Conservation (phyloP, 1,139 yeast genomes). For the Pichia terricola region DNA sequence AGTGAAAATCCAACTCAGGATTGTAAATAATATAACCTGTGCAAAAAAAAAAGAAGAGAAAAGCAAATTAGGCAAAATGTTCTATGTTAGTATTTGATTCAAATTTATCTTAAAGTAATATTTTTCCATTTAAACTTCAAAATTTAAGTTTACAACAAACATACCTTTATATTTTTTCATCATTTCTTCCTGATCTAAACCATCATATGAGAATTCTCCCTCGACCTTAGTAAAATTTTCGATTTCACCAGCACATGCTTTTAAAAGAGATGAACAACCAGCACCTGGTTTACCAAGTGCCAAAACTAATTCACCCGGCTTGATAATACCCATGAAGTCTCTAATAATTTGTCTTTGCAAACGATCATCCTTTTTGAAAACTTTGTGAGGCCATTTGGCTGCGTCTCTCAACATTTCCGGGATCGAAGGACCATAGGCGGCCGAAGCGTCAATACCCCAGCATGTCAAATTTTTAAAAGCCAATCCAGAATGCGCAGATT, state of each 20-base stretch:
- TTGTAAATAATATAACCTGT: slow-evolving; percentile 44
- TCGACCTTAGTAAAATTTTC: slow-evolving; percentile 22
- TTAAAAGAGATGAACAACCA: slow-evolving; percentile 42
- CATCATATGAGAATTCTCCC: slow-evolving; percentile 37
- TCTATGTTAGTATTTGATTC: slow-evolving; percentile 3
- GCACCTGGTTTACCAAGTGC: slow-evolving; percentile 19
- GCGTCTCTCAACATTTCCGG: slow-evolving; percentile 31
- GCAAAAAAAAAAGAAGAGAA: slow-evolving; percentile 2
- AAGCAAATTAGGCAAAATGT: neutral
- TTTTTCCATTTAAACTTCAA: neutral
- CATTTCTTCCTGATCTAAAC: slow-evolving; percentile 40
- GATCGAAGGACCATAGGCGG: slow-evolving; percentile 43
- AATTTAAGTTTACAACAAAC: slow-evolving; percentile 20
- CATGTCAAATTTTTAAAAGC: slow-evolving; percentile 38
- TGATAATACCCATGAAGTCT: slow-evolving; percentile 22
- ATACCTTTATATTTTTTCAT: slow-evolving; percentile 37
- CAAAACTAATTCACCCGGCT: slow-evolving; percentile 18
- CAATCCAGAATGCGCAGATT: slow-evolving; percentile 40
- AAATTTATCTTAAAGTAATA: too few relatives aligned
- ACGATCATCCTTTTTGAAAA: slow-evolving; percentile 22
- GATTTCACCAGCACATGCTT: slow-evolving; percentile 28
- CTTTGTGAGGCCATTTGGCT: slow-evolving; percentile 24
- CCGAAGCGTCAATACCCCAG: slow-evolving; percentile 42
- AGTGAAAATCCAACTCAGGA: slow-evolving; percentile 55
- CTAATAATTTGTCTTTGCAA: slow-evolving; percentile 37